phyloP scores from a whole-genome alignment of 2,329 filamentous ascomycete species.

The Graphiopsis chlorocephala region DNA sequence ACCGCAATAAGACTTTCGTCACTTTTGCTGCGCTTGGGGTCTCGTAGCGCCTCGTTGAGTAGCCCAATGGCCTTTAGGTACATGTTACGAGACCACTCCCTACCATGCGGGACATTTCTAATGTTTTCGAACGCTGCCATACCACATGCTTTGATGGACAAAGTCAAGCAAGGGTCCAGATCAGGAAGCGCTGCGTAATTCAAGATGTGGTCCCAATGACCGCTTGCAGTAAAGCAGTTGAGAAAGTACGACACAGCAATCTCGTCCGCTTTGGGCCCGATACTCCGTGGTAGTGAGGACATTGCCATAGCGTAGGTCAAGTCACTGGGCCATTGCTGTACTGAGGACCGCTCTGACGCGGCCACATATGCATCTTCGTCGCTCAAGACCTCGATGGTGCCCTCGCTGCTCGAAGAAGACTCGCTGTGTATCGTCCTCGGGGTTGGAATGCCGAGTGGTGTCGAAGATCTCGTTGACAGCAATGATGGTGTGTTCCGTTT shows the following conservation, averaged over 20 bases:
- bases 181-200: conserved; percentile 17
- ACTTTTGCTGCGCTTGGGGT: conserved; percentile 28
- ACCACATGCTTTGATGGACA: conserved; percentile 32
- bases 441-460: conserved; percentile 19
- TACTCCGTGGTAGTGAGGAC: background rate
- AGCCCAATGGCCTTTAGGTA: conserved; percentile 34
- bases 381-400: conserved; percentile 26
- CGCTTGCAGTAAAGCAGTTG: conserved; percentile 28
- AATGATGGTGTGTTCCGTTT: background rate
- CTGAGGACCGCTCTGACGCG: background rate
- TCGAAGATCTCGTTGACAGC: conserved; percentile 1
- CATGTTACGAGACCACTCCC: conserved; percentile 25
- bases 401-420: conserved; percentile 28
- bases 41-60: conserved; percentile 33
- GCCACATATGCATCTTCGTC: conserved; percentile 17
- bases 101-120: conserved; percentile 22
- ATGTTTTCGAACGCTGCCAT: conserved; percentile 33
- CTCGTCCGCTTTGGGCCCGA: conserved; percentile 22
- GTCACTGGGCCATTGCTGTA: background rate
- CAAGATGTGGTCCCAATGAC: conserved; percentile 31
- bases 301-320: background rate
- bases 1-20: conserved; percentile 37
- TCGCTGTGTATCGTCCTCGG: conserved; percentile 20
- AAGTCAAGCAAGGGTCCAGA: conserved; percentile 28
- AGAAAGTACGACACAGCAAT: conserved; percentile 32